Conservation (phyloP, 2,329 filamentous ascomycete genomes). For the Phialophora tarda region DNA sequence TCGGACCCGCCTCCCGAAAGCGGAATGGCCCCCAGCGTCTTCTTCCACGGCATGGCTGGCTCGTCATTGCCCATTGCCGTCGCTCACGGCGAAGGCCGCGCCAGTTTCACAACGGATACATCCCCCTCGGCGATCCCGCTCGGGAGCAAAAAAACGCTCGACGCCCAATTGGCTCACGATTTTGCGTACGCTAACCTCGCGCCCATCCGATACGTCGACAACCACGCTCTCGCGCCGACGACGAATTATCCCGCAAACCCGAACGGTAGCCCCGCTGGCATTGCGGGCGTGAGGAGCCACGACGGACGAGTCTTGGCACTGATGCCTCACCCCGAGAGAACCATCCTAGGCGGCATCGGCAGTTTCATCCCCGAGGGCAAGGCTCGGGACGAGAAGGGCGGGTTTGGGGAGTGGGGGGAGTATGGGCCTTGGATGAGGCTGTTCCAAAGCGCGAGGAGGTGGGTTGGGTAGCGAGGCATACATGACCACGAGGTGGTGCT, state of each 20-base stretch:
- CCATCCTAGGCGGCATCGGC: slow-evolving; percentile 76
- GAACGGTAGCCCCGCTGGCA: slow-evolving; percentile 81
- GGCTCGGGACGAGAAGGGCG: slow-evolving; percentile 22
- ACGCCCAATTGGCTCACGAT: slow-evolving; percentile 45
- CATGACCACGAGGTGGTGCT: neutral
- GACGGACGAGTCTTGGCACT: slow-evolving; percentile 83
- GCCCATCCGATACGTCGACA: slow-evolving; percentile 84
- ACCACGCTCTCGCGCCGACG: slow-evolving; percentile 70
- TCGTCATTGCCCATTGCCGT: slow-evolving; percentile 83
- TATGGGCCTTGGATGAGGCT: slow-evolving; percentile 84
- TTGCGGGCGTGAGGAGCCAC: slow-evolving; percentile 76
- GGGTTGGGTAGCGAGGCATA: slow-evolving; percentile 68
- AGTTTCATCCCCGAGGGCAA: slow-evolving; percentile 73
- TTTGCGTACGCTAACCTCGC: slow-evolving; percentile 72
- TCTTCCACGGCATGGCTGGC: slow-evolving; percentile 86
- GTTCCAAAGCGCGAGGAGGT: slow-evolving; percentile 85
- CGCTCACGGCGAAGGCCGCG: slow-evolving; percentile 89
- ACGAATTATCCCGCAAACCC: slow-evolving; percentile 88
- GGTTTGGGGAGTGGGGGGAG: slow-evolving; percentile 70
- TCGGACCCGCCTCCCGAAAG: slow-evolving; percentile 62
- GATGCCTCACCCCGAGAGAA: slow-evolving; percentile 95
- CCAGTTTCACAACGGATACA: slow-evolving; percentile 61
- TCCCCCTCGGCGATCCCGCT: slow-evolving; percentile 3
- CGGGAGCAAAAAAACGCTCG: slow-evolving; percentile 45
- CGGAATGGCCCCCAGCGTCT: slow-evolving; percentile 67